These are phyloP conservation scores for Podila clonocystis DNA, from an alignment of 192 early-diverging fungal genomes.

Conservation along the genomic window DNA sequence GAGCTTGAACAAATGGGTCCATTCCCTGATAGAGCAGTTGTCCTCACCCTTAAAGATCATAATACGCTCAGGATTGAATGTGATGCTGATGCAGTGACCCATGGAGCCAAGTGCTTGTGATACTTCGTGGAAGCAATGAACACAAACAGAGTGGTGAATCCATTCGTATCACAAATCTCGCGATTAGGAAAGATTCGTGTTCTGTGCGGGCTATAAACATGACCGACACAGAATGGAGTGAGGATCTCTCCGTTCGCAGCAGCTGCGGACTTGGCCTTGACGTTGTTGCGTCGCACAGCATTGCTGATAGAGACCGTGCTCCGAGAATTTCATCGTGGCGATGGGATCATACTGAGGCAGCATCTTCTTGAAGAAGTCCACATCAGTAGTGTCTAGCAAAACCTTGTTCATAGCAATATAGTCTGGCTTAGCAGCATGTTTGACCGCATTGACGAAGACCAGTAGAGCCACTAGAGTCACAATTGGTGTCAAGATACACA, in stretches of 20 bases:
- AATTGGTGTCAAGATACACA: neutral
- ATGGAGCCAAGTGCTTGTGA: neutral
- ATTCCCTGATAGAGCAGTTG: neutral
- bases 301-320: neutral
- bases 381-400: neutral
- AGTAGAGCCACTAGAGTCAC: neutral
- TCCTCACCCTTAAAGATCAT: neutral
- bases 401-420: neutral
- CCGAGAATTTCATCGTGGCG: neutral
- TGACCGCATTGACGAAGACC: neutral
- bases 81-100: neutral
- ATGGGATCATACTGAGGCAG: neutral
- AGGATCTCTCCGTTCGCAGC: neutral
- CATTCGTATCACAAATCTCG: neutral
- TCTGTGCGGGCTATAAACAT: neutral
- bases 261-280: neutral
- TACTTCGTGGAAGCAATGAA: neutral
- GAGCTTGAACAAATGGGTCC: neutral
- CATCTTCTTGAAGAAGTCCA: neutral
- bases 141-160: neutral
- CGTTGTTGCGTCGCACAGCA: neutral
- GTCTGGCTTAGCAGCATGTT: neutral
- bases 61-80: neutral
- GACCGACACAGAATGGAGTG: constrained; percentile 1
- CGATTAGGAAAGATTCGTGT: neutral